Evolutionary conservation across 2,329 filamentous ascomycete genomes (phyloP).

Genomic region (Botrytis medusae): DNA sequence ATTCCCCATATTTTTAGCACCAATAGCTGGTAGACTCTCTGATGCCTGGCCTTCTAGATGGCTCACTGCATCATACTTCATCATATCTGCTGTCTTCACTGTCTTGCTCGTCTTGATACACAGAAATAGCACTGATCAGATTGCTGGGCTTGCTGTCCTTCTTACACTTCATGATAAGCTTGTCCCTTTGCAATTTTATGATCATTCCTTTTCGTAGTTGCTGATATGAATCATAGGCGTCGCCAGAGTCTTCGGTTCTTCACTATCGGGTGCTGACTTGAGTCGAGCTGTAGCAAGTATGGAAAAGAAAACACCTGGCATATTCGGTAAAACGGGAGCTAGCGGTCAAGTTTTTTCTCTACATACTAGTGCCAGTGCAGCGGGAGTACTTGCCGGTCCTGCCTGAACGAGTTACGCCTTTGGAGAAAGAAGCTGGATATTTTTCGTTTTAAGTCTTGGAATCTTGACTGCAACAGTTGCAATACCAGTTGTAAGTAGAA

Average conservation of each 20-base stretch:
- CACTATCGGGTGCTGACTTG: constrained; percentile 24
- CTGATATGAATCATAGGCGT: constrained; percentile 18
- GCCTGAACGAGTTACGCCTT: constrained; percentile 22
- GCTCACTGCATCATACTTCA: constrained; percentile 58
- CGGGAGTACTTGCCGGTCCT: constrained; percentile 25
- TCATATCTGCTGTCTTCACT: constrained; percentile 55
- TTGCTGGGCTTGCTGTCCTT: constrained; percentile 63
- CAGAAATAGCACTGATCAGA: constrained; percentile 56
- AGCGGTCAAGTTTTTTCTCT: constrained; percentile 26
- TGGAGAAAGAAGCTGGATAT: constrained; percentile 22
- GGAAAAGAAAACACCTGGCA: constrained; percentile 21
- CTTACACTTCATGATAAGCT: constrained; percentile 55
- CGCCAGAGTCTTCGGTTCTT: constrained; percentile 20
- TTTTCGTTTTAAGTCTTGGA: constrained; percentile 23
- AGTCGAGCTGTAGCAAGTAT: constrained; percentile 22
- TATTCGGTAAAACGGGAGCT: constrained; percentile 23
- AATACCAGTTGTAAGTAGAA: constrained; percentile 15
- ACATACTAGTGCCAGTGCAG: constrained; percentile 23
- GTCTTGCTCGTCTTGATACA: constrained; percentile 64
- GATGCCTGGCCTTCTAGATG: constrained; percentile 59
- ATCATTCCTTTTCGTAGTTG: not conserved
- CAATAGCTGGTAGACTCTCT: constrained; percentile 51
- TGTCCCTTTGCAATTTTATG: not conserved
- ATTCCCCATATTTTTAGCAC: constrained; percentile 58
- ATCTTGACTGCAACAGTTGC: constrained; percentile 23